phyloP scores from a whole-genome alignment of 352 stramenopile species.

The Phytophthora ramorum region DNA sequence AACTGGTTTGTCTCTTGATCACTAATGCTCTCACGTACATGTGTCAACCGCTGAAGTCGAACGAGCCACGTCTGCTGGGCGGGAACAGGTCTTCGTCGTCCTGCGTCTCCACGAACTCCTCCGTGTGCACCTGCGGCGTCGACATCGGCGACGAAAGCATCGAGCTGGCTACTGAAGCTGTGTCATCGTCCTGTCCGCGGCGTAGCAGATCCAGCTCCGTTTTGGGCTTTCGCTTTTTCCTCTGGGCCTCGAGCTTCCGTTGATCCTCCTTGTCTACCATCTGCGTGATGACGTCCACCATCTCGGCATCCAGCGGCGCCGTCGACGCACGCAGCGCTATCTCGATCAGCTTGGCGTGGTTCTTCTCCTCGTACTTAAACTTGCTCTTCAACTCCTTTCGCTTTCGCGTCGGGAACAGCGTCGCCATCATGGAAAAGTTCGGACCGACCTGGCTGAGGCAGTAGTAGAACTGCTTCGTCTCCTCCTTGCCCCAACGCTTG shows the following conservation, averaged over 20 bases:
- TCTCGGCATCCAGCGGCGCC: constrained; percentile 79
- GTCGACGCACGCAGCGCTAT: constrained; percentile 78
- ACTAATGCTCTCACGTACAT: not conserved
- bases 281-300: constrained; percentile 79
- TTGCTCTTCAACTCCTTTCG: constrained; percentile 89
- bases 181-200: constrained; percentile 28
- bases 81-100: constrained; percentile 60
- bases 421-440: constrained; percentile 91
- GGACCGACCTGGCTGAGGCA: constrained; percentile 84
- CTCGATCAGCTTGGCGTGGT: constrained; percentile 75
- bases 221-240: constrained; percentile 39
- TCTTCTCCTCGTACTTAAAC: constrained; percentile 90
- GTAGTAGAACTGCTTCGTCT: constrained; percentile 92
- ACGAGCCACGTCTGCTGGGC: constrained; percentile 60
- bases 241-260: constrained; percentile 57
- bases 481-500: constrained; percentile 78
- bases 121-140: constrained; percentile 27
- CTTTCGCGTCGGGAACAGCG: constrained; percentile 82
- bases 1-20: constrained; percentile 5
- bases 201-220: constrained; percentile 18
- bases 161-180: constrained; percentile 31
- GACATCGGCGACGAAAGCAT: constrained; percentile 39
- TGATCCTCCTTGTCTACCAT: constrained; percentile 81
- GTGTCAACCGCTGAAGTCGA: constrained; percentile 68
- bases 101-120: constrained; percentile 54